Percentiles rank a stretch among this genome's conserved stretches.
phyloP scores from a whole-genome alignment of 768 basidiomycete species.

The Calocybe cyanea region DNA sequence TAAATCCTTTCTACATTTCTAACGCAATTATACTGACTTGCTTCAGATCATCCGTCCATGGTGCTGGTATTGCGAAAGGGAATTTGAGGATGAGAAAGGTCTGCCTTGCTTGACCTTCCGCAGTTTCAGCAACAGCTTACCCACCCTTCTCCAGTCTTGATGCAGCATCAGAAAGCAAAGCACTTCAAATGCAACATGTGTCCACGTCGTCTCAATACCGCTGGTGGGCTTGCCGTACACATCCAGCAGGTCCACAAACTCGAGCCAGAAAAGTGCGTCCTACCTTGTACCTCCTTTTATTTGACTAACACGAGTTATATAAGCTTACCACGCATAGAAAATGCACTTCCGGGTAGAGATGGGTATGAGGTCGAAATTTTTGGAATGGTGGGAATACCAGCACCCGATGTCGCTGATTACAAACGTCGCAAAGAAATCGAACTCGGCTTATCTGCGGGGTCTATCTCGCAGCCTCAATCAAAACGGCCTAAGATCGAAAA shows the following conservation, averaged over 20 bases:
- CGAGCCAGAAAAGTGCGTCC: constrained; percentile 79
- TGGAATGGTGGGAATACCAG: constrained; percentile 98
- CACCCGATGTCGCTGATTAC: constrained; percentile 92
- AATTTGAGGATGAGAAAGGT: constrained; percentile 99
- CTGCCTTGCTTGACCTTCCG: constrained; percentile 16
- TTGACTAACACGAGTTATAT: neutral
- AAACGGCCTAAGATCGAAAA: constrained; percentile 84
- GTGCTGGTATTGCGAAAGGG: constrained; percentile 99
- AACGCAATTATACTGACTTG: constrained; percentile 1
- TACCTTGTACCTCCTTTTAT: neutral
- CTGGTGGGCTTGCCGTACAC: constrained; percentile 96
- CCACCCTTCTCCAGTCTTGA: constrained; percentile 64
- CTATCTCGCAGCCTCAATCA: constrained; percentile 75
- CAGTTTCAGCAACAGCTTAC: neutral
- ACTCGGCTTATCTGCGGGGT: constrained; percentile 77
- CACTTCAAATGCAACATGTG: constrained; percentile 98
- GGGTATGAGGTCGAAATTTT: constrained; percentile 99
- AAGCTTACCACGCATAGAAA: constrained; percentile 87
- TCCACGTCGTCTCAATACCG: constrained; percentile 92
- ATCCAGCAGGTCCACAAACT: constrained; percentile 99
- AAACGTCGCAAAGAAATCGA: constrained; percentile 95
- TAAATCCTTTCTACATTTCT: neutral
- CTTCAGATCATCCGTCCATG: constrained; percentile 79
- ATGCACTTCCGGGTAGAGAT: constrained; percentile 93
- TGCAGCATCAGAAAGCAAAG: constrained; percentile 99